Conservation (phyloP, 345 rosid species). For the Linum tenue region DNA sequence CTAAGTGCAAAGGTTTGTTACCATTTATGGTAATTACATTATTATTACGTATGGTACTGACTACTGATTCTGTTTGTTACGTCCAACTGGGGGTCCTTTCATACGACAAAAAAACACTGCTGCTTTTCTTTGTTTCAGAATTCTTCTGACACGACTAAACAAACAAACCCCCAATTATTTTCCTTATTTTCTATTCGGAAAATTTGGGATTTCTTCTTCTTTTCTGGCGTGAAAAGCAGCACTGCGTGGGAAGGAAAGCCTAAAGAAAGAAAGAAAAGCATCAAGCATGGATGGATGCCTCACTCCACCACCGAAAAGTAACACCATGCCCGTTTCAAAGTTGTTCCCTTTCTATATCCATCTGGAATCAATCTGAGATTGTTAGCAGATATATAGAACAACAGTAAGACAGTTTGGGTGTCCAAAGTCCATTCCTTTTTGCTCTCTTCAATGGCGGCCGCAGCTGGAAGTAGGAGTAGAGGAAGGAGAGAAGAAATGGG, state of each 20-base stretch:
- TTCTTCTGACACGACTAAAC: slow-evolving; percentile 15
- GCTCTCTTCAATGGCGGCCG: slow-evolving; percentile 21
- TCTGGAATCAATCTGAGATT: slow-evolving; percentile 15
- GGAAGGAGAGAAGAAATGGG: slow-evolving; percentile 20
- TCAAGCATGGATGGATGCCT: too few relatives aligned
- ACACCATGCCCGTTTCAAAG: too few relatives aligned
- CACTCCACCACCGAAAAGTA: too few relatives aligned
- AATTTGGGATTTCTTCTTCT: slow-evolving; percentile 19
- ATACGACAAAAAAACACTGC: slow-evolving; percentile 30
- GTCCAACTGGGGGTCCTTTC: slow-evolving; percentile 20
- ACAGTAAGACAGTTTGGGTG: slow-evolving; percentile 8
- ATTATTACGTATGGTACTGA: background rate
- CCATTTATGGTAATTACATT: too few relatives aligned
- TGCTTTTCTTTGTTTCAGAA: slow-evolving; percentile 34
- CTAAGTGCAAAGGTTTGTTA: too few relatives aligned
- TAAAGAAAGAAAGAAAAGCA: too few relatives aligned
- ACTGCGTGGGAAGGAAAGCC: slow-evolving; percentile 6
- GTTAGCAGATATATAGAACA: slow-evolving; percentile 1
- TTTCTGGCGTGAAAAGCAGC: slow-evolving; percentile 39
- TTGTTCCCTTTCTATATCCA: too few relatives aligned
- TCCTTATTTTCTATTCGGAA: slow-evolving; percentile 21
- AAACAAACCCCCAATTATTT: background rate
- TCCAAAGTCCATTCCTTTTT: background rate
- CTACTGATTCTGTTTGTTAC: too few relatives aligned
- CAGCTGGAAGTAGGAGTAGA: background rate